Base-by-base conservation (phyloP, 768 basidiomycete genomes). In the Lyophyllum semitale region DNA sequence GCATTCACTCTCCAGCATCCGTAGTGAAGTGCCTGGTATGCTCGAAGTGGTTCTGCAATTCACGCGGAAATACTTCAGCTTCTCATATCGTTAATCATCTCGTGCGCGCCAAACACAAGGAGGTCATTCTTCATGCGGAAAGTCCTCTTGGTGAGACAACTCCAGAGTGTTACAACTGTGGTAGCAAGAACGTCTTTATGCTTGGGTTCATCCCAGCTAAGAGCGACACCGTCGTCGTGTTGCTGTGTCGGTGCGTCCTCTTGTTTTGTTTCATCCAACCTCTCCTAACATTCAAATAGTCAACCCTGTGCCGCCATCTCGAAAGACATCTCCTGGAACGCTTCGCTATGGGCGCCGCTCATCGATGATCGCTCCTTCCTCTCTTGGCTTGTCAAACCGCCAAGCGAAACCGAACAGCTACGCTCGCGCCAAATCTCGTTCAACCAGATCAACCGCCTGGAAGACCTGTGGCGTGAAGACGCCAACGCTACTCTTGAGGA, bases 61-160 rank as follows among this genome's bases (percentile, higher is more conserved):
- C 96, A 11, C 85, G 97, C 29, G 95, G 95, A 53, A 97, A 97
- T 66, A 97, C 95, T 4, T 97, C 95, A 1, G 95, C 95, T 1
- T 98, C 96, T 1, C 97, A 99, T 69, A 98, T 99, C 64, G 96
- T 99, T 61, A 98, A 98, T 71, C 97, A 99, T 75, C 84, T 99
- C 55, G 97, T 99, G 46, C 93, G 96, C 66, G 95, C 97, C 27
- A 98, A 98, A 74, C 97, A 99, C 77, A 98, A 98, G 76, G 97
- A 99, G 68, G 96, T 99, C 58, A 92, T 96, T 57, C 75, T 99
- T 27, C 97, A 99, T 66, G 89, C 91, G 48, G 96, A 98, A 64
- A 90, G 91, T 55, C 93, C 96, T 2, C 79, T 99, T 3, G 97
- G 97, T 1, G 97, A 98, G 73, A 98, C 97, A 1, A 91, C 93